Evolutionary conservation across 306 rosid species (phyloP).

Genomic region (Macrotyloma uniflorum): DNA sequence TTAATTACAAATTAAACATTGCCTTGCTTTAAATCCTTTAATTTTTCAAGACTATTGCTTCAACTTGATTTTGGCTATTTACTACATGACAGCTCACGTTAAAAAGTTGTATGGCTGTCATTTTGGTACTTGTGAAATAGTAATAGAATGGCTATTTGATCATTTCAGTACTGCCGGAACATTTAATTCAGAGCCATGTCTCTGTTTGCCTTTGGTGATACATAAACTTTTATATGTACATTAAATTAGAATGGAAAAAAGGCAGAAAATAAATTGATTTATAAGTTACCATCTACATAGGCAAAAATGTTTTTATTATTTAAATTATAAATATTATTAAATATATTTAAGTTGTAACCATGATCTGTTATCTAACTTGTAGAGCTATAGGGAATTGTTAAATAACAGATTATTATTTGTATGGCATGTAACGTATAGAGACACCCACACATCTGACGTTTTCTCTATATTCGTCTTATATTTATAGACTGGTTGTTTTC

Average conservation of each 20-base stretch:
- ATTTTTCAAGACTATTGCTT: background rate
- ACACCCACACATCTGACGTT: background rate
- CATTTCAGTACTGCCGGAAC: background rate
- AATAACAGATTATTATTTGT: background rate
- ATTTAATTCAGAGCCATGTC: background rate
- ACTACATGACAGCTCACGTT: background rate
- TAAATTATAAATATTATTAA: background rate
- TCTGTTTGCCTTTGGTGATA: slow-evolving; percentile 6
- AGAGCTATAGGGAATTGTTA: background rate
- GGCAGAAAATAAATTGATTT: background rate
- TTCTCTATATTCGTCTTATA: background rate
- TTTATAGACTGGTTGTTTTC: slow-evolving; percentile 5
- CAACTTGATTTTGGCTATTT: background rate
- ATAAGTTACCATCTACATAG: background rate
- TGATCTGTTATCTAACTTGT: background rate
- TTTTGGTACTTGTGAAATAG: background rate
- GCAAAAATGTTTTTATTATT: background rate
- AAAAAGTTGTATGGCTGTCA: background rate
- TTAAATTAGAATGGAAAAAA: background rate
- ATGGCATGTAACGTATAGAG: background rate
- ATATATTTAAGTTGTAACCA: background rate
- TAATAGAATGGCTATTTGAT: background rate
- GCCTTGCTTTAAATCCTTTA: background rate
- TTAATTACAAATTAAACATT: background rate
- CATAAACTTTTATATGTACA: background rate